Evolutionary conservation across 768 basidiomycete genomes (phyloP).

Genomic region (Cyclocybe cylindracea): DNA sequence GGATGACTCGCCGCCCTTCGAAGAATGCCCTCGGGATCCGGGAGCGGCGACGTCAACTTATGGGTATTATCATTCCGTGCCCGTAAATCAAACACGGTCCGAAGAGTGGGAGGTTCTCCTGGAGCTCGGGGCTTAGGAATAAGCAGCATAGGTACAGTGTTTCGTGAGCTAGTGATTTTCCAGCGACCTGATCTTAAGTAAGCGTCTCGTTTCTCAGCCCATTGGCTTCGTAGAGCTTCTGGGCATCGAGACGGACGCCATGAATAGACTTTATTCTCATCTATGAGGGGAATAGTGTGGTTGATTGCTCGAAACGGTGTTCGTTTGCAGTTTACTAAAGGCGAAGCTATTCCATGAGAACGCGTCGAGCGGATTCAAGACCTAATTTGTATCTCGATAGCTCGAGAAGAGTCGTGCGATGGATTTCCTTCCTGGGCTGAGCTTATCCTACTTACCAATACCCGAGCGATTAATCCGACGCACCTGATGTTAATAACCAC

Average conservation of each 20-base stretch:
- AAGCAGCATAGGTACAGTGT: slow-evolving; percentile 35
- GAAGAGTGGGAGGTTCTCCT: slow-evolving; percentile 13
- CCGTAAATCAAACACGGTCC: slow-evolving; percentile 36
- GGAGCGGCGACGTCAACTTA: slow-evolving; percentile 37
- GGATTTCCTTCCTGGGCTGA: slow-evolving; percentile 6
- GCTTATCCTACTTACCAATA: too few relatives aligned
- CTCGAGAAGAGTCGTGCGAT: slow-evolving; percentile 12
- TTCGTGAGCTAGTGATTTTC: slow-evolving; percentile 30
- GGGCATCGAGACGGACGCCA: slow-evolving; percentile 39
- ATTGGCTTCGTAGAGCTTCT: slow-evolving; percentile 31
- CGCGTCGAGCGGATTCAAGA: slow-evolving; percentile 14
- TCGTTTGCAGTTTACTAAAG: slow-evolving; percentile 22
- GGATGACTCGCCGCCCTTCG: slow-evolving; percentile 26
- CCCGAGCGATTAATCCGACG: slow-evolving; percentile 24
- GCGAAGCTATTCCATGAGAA: slow-evolving; percentile 26
- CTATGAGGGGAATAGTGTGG: slow-evolving; percentile 42
- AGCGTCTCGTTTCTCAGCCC: slow-evolving; percentile 27
- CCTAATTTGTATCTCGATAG: slow-evolving; percentile 11
- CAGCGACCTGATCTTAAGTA: slow-evolving; percentile 29
- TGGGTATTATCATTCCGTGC: slow-evolving; percentile 39
- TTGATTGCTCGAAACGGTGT: slow-evolving; percentile 39
- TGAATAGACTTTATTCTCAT: slow-evolving; percentile 26
- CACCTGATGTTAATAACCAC: slow-evolving; percentile 34
- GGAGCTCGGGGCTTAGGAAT: slow-evolving; percentile 28
- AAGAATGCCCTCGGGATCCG: slow-evolving; percentile 40